Evolutionary conservation across 2,329 filamentous ascomycete species (phyloP), one percentile per base, ranked within the genome.

Genomic region (Epichloe baconii): DNA sequence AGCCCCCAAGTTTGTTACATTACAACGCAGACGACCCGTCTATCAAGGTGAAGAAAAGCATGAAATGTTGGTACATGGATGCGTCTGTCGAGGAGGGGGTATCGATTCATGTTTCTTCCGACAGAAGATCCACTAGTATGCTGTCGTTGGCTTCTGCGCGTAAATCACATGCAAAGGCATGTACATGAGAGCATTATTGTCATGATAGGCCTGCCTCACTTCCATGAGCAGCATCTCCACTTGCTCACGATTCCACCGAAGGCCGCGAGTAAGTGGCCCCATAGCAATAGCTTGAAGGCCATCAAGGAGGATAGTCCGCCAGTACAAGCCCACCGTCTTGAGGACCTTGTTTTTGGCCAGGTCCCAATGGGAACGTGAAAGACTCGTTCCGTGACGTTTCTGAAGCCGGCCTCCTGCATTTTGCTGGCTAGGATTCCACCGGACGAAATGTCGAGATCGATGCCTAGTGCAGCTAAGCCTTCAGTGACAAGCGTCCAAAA

Each of bases 161-260:
- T 75, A 78, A 12, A 78, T 66, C 48, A 79, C 68, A 58, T 77
- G 71, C 56, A 78, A 66, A 8, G 75, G 76, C 76, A 80, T 79
- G 55, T 76, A 78, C 66, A 70, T 66, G 57, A 73, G 68, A 56
- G 63, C 64, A 51, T 62, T 58, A 47, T 70, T 71, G 50, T 74
- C 71, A 55, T 65, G 64, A 55, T 74, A 76, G n/a, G 71, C 72
- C 53, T 65, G 72, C 54, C 72, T 64, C 15, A 77, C 73, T 17
- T 71, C 64, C 12, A 74, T 63, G 15, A 78, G 66, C 53, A 74
- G 73, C 12, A 73, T 54, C 55, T 77, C 71, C 10, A 76, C 72
- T 53, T 77, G 64, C 37, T 74, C 70, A 34, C 65, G 66, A 15
- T 63, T 64, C 75, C 75, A 78, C 1, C 66, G 64, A 50, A 77